These are phyloP conservation scores for Lodderomyces oxycetoniae DNA, from an alignment of 1,139 yeast genomes.

Conservation along the genomic window DNA sequence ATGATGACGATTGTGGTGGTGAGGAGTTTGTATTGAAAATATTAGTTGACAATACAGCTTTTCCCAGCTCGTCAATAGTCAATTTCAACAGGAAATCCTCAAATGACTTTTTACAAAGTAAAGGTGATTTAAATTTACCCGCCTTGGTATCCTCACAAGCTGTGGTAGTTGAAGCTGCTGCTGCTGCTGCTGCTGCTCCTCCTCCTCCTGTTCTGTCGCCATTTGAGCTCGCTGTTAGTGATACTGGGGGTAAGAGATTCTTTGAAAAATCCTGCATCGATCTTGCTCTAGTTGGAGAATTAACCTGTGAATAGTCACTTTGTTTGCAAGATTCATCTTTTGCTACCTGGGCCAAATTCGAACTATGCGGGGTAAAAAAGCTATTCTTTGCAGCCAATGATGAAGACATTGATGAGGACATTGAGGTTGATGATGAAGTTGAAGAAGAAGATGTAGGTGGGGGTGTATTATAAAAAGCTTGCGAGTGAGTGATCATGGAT, in stretches of 20 bases:
- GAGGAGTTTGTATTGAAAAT: constrained; percentile 9
- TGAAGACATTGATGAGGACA: no score
- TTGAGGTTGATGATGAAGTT: no score
- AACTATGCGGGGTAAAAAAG: constrained; percentile 8
- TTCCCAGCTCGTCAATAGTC: constrained; percentile 44
- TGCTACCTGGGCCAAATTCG: neutral
- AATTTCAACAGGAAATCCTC: constrained; percentile 32
- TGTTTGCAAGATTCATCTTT: no score
- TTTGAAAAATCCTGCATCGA: constrained; percentile 1
- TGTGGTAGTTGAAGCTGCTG: neutral
- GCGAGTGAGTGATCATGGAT: constrained; percentile 15
- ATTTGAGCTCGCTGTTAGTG: constrained; percentile 9
- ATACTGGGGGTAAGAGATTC: constrained; percentile 34
- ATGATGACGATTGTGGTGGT: no score
- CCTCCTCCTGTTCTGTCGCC: constrained; percentile 1
- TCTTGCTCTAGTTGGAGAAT: constrained; percentile 4
- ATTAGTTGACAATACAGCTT: constrained; percentile 36
- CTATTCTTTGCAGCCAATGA: no score
- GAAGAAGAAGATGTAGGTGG: constrained; percentile 18
- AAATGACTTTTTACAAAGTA: constrained; percentile 7
- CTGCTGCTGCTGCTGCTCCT: neutral
- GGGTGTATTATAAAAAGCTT: constrained; percentile 16
- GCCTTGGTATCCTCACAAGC: neutral
- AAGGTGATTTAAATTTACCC: neutral
- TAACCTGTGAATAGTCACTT: neutral